Conservation (phyloP, 192 early-diverging fungal genomes). For the Phycomyces blakesleeanus region DNA sequence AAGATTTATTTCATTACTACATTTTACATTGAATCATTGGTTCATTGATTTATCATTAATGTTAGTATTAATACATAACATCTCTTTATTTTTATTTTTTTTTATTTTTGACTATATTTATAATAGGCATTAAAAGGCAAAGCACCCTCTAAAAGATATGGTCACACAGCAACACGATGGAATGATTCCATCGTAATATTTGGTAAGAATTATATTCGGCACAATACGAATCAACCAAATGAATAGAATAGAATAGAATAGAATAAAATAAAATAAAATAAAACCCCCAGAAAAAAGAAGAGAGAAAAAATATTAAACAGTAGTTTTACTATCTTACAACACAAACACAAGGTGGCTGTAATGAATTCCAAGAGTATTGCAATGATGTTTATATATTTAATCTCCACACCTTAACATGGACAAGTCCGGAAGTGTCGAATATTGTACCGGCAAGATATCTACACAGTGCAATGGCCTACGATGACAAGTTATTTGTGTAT, state of each 20-base stretch:
- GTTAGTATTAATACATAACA: no score
- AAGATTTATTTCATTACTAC: not conserved
- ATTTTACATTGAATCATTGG: no score
- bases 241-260: no score
- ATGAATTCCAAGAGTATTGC: constrained; percentile 48
- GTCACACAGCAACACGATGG: constrained; percentile 57
- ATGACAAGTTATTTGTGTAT: constrained; percentile 57
- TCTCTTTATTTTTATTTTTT: no score
- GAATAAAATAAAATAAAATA: constrained; percentile 10
- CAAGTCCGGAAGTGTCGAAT: constrained; percentile 47
- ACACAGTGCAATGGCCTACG: constrained; percentile 56
- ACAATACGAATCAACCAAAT: no score
- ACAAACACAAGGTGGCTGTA: constrained; percentile 50
- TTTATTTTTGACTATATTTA: no score
- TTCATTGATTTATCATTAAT: no score
- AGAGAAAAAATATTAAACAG: no score
- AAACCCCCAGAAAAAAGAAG: constrained; percentile 1
- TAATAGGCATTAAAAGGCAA: constrained; percentile 44
- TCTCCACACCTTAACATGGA: constrained; percentile 48
- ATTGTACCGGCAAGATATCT: constrained; percentile 44
- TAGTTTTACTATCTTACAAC: no score
- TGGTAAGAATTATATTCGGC: constrained; percentile 32
- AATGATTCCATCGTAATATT: constrained; percentile 49
- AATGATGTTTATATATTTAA: constrained; percentile 60
- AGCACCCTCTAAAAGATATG: constrained; percentile 52